A percentile compares a stretch with the other conserved stretches of the same genome.
phyloP scores from a whole-genome alignment of 2,329 filamentous ascomycete species.

The Aspergillus sp. region DNA sequence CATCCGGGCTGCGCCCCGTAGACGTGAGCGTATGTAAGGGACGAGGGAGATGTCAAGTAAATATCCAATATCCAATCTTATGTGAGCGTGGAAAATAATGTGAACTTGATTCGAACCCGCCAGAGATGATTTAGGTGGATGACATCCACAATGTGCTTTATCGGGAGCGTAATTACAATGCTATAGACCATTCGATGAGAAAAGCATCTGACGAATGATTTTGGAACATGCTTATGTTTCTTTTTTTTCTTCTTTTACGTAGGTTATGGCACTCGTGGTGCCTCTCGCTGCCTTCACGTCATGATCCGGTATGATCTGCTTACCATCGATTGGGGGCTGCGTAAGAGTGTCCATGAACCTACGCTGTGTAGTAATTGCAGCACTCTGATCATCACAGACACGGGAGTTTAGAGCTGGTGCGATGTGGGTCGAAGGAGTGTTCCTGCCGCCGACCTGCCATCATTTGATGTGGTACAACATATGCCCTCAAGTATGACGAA shows the following conservation, averaged over 20 bases:
- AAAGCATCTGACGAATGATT: constrained; percentile 22
- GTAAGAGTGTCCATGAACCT: neutral
- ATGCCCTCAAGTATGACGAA: neutral
- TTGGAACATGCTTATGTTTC: neutral
- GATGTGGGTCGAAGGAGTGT: neutral
- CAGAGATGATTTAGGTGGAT: constrained; percentile 11
- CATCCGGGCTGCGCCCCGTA: constrained; percentile 86
- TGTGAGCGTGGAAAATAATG: constrained; percentile 2
- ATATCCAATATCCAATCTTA: neutral
- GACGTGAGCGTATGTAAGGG: constrained; percentile 72
- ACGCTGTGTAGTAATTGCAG: neutral
- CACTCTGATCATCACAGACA: neutral
- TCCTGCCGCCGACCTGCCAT: neutral
- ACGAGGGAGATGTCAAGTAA: constrained; percentile 1
- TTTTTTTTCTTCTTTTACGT: neutral
- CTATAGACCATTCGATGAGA: constrained; percentile 21
- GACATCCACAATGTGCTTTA: constrained; percentile 13
- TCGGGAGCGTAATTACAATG: constrained; percentile 17
- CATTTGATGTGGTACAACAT: neutral
- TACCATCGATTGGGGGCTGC: neutral
- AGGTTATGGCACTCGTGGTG: neutral
- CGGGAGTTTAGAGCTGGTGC: neutral
- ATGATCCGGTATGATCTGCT: neutral
- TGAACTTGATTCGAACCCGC: constrained; percentile 8
- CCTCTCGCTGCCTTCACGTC: neutral